Evolutionary conservation across 176 grass and related monocot genomes (phyloP).

Genomic region (Oryza glaberrima): DNA sequence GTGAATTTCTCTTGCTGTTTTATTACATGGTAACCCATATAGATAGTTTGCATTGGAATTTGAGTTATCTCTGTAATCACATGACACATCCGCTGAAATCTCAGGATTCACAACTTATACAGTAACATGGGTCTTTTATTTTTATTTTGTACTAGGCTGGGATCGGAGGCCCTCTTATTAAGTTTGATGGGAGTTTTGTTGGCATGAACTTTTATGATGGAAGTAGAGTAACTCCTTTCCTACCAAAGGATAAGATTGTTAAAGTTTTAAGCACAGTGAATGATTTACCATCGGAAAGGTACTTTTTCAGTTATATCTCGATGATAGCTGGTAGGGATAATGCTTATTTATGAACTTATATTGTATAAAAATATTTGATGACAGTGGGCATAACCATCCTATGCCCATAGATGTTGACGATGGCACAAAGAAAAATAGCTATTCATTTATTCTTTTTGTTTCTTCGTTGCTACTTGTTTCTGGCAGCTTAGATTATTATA

Average conservation of each 20-base stretch:
- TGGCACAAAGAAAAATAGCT: not conserved
- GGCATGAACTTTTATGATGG: constrained; percentile 38
- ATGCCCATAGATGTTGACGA: not conserved
- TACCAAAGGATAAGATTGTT: constrained; percentile 1
- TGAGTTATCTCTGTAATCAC: not conserved
- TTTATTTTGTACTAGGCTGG: constrained; percentile 10
- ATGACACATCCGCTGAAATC: not conserved
- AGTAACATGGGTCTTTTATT: not conserved
- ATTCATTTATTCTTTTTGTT: not conserved
- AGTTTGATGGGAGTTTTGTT: constrained; percentile 29
- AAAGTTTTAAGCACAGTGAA: not conserved
- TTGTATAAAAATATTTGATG: not conserved
- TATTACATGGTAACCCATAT: not conserved
- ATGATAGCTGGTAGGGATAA: too few species aligned
- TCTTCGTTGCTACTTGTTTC: not conserved
- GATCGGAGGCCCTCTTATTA: constrained; percentile 29
- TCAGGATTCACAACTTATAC: not conserved
- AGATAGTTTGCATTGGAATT: not conserved
- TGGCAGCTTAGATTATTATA: too few species aligned
- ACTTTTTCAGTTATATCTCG: not conserved
- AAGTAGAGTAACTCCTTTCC: constrained; percentile 12
- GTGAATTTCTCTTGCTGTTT: not conserved
- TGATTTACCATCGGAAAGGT: constrained; percentile 10
- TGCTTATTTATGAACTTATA: not conserved
- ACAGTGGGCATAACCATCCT: not conserved